Conservation (phyloP, 345 rosid species). For the Pistacia atlantica region DNA sequence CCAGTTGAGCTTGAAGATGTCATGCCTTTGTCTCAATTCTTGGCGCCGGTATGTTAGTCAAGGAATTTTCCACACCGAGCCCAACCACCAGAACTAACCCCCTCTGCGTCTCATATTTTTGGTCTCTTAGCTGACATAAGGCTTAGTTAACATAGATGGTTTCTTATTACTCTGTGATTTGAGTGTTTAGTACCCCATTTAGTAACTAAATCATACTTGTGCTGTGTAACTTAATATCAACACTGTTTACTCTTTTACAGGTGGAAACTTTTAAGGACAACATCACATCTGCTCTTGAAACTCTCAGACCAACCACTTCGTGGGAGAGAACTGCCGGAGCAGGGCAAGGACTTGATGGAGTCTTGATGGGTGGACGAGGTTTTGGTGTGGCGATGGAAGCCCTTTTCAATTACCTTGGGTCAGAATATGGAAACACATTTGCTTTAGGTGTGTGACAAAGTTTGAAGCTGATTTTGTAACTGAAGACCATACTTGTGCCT, state of each 20-base stretch:
- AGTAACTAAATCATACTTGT: neutral
- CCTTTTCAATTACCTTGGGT: slow-evolving; percentile 87
- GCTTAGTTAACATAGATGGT: neutral
- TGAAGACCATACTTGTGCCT: neutral
- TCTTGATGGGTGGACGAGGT: slow-evolving; percentile 96
- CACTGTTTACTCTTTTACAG: slow-evolving; percentile 38
- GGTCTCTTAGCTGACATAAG: neutral
- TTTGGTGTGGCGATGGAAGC: slow-evolving; percentile 98
- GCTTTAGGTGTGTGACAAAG: slow-evolving; percentile 69
- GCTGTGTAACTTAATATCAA: neutral
- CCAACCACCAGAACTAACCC: neutral
- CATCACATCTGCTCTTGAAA: slow-evolving; percentile 90
- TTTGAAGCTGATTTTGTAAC: slow-evolving; percentile 21
- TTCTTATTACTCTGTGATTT: slow-evolving; percentile 1
- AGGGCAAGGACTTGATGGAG: slow-evolving; percentile 79
- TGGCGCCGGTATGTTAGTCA: slow-evolving; percentile 76
- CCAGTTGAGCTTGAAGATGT: slow-evolving; percentile 85
- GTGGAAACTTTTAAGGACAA: slow-evolving; percentile 93
- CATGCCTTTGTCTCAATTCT: slow-evolving; percentile 86
- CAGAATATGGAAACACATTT: slow-evolving; percentile 94
- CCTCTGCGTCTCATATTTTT: neutral
- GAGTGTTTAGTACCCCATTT: slow-evolving; percentile 6
- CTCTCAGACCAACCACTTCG: slow-evolving; percentile 89
- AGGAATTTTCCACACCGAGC: neutral
- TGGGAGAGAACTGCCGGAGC: slow-evolving; percentile 94